phyloP scores from a whole-genome alignment of 176 grass and related monocot species.

The Urochloa ruziziensis region DNA sequence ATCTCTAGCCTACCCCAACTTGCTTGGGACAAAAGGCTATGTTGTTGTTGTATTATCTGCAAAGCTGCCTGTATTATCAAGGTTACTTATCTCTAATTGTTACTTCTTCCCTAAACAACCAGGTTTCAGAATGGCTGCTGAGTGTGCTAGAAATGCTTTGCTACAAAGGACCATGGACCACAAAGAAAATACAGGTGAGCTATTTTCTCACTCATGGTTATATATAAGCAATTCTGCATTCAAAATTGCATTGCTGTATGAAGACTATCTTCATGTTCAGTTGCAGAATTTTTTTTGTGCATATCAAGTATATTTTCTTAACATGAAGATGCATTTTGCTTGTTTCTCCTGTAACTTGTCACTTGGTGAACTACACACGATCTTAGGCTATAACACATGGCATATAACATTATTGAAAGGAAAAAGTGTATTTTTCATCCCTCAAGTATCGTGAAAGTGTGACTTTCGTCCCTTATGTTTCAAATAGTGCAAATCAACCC shows the following conservation, averaged over 20 bases:
- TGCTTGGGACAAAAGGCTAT: no score
- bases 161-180: conserved; percentile 83
- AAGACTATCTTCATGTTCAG: not conserved
- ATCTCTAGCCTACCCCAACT: no score
- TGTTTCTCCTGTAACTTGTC: not conserved
- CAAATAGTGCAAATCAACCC: no score
- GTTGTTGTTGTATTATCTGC: no score
- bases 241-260: not conserved
- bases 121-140: conserved; percentile 91
- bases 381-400: not conserved
- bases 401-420: not conserved
- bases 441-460: no score
- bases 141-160: conserved; percentile 77
- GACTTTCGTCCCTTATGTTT: no score
- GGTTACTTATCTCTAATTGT: not conserved
- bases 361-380: not conserved
- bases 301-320: not conserved
- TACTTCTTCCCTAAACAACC: not conserved
- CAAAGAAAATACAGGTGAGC: conserved; percentile 78
- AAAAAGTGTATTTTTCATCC: no score
- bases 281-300: not conserved
- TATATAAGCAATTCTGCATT: conserved; percentile 13
- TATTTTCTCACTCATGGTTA: not conserved
- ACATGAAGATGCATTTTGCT: not conserved
- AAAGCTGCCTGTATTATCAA: not conserved